Evolutionary conservation across 2,329 filamentous ascomycete genomes (phyloP).

Genomic region (Hansfordia pulvinata): DNA sequence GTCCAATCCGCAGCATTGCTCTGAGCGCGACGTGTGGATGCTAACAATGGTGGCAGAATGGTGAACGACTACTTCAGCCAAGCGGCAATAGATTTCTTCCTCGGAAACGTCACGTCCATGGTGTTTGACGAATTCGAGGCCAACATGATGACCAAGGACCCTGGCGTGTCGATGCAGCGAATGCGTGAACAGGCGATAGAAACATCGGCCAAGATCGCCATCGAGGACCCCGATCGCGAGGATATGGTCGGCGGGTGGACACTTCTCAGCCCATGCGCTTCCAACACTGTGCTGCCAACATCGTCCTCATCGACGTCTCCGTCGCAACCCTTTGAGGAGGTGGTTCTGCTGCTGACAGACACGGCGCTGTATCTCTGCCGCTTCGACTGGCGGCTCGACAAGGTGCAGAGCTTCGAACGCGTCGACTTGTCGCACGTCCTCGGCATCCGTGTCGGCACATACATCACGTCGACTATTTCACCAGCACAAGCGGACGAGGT

Average conservation of each 20-base stretch:
- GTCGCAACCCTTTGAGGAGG: constrained; percentile 74
- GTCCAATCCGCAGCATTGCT: constrained; percentile 9
- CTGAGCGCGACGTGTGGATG: constrained; percentile 5
- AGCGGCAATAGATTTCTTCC: constrained; percentile 83
- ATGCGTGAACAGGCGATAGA: constrained; percentile 85
- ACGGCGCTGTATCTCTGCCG: constrained; percentile 76
- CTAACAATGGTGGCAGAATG: constrained; percentile 47
- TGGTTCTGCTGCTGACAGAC: constrained; percentile 76
- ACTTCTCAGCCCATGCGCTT: constrained; percentile 59
- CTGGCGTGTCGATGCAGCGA: constrained; percentile 72
- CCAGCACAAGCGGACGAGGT: constrained; percentile 61
- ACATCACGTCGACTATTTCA: constrained; percentile 80
- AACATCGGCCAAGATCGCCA: constrained; percentile 72
- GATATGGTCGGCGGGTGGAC: constrained; percentile 87
- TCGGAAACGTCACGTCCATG: constrained; percentile 72
- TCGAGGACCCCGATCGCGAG: constrained; percentile 62
- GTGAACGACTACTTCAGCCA: constrained; percentile 97
- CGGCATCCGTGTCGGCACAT: constrained; percentile 66
- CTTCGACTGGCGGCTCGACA: constrained; percentile 92
- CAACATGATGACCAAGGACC: constrained; percentile 86
- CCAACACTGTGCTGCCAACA: constrained; percentile 55
- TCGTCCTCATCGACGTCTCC: too few species aligned
- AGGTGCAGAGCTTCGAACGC: constrained; percentile 83
- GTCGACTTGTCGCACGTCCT: constrained; percentile 64
- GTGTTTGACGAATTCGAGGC: constrained; percentile 93